Conservation (phyloP, 441 rosid species). For the Erysimum pusillum region DNA sequence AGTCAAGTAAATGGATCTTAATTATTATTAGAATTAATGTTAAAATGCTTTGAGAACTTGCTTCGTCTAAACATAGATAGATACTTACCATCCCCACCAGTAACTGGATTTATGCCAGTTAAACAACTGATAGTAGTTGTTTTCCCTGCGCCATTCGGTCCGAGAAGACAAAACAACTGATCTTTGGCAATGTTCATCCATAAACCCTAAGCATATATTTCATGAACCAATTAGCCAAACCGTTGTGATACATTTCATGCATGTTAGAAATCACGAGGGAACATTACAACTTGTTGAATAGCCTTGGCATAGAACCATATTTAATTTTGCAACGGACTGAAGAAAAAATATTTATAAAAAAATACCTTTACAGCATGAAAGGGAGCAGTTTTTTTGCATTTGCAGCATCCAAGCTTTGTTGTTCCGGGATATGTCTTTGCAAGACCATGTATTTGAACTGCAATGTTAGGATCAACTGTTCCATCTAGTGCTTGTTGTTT, state of each 20-base stretch:
- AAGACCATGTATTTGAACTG: constrained; percentile 89
- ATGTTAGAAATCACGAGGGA: not conserved
- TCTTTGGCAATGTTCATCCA: constrained; percentile 87
- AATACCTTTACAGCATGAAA: constrained; percentile 89
- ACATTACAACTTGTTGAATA: not conserved
- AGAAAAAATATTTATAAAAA: not conserved
- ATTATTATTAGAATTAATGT: too few relatives aligned
- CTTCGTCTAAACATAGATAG: too few relatives aligned
- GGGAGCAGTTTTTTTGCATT: constrained; percentile 76
- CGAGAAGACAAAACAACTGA: constrained; percentile 95
- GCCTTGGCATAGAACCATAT: constrained; percentile 1
- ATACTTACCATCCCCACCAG: constrained; percentile 95
- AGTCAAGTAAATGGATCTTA: too few relatives aligned
- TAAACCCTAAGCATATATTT: constrained; percentile 62
- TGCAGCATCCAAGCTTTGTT: constrained; percentile 65
- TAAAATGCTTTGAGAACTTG: too few relatives aligned
- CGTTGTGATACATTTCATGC: not conserved
- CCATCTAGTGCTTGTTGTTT: constrained; percentile 63
- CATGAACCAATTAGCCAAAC: constrained; percentile 13
- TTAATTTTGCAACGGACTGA: not conserved
- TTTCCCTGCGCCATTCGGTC: constrained; percentile 98
- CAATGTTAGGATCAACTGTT: constrained; percentile 61
- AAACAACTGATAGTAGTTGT: constrained; percentile 91
- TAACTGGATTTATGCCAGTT: constrained; percentile 88
- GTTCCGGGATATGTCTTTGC: constrained; percentile 84